phyloP scores from a whole-genome alignment of 176 grass and related monocot genomes.

The Phyllostachys edulis region DNA sequence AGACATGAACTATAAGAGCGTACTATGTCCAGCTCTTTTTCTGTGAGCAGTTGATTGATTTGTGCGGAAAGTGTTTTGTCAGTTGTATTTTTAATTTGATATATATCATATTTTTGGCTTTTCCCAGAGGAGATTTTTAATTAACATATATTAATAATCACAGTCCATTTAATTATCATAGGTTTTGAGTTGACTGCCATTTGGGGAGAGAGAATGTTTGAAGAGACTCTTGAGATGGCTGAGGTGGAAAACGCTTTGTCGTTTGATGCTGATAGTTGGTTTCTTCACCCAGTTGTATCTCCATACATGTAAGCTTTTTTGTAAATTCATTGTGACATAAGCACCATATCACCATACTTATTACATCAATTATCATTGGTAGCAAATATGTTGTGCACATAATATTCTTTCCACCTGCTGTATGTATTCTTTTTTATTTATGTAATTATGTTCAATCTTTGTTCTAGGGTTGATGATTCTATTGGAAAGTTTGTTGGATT shows the following conservation, averaged over 20 bases:
- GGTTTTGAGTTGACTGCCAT: constrained; percentile 82
- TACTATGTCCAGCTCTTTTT: background rate
- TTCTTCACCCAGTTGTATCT: constrained; percentile 73
- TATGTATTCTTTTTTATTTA: constrained; percentile 17
- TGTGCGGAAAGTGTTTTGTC: constrained; percentile 2
- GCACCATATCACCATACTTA: background rate
- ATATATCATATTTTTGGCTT: constrained; percentile 17
- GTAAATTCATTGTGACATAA: constrained; percentile 25
- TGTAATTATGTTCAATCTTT: background rate
- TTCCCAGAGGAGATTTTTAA: background rate
- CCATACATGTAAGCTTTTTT: constrained; percentile 65
- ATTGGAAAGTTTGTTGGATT: constrained; percentile 93
- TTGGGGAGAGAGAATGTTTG: constrained; percentile 76
- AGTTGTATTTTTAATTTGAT: constrained; percentile 15
- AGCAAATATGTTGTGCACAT: background rate
- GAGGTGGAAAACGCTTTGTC: constrained; percentile 93
- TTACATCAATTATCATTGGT: constrained; percentile 19
- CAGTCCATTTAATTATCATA: constrained; percentile 29
- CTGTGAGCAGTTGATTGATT: constrained; percentile 2
- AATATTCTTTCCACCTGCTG: constrained; percentile 15
- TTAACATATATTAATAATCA: constrained; percentile 21
- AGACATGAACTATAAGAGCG: background rate
- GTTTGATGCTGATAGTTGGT: constrained; percentile 88
- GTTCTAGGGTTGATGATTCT: constrained; percentile 81
- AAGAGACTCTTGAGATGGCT: constrained; percentile 95